Conservation (phyloP, 1,284 basidiomycete genomes). For the Mycena citricolor region DNA sequence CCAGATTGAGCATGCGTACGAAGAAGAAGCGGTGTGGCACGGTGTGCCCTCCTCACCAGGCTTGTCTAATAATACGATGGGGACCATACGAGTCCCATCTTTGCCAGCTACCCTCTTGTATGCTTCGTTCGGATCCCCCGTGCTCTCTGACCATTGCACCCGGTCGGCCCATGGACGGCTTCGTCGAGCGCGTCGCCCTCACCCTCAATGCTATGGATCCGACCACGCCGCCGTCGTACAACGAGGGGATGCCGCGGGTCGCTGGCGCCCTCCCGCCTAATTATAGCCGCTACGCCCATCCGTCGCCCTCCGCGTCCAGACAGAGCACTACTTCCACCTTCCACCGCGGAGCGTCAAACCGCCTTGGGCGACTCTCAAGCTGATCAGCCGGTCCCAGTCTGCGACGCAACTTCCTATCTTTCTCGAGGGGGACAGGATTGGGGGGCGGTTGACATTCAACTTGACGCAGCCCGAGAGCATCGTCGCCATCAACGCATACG, state of each 20-base stretch:
- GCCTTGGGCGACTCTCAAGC: conserved; percentile 22
- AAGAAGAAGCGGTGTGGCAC: too few relatives aligned
- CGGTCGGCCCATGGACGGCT: conserved; percentile 21
- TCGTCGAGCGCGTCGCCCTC: conserved; percentile 18
- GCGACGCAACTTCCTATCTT: conserved; percentile 11
- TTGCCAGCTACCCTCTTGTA: conserved; percentile 4
- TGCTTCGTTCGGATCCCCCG: neutral
- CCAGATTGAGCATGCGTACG: too few relatives aligned
- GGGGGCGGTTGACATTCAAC: conserved; percentile 12
- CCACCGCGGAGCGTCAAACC: conserved; percentile 11
- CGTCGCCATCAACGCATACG: conserved; percentile 8
- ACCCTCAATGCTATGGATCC: conserved; percentile 23
- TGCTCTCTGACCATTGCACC: conserved; percentile 1
- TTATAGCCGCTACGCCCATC: conserved; percentile 1
- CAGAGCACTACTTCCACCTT: conserved; percentile 19
- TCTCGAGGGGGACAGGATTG: conserved; percentile 18
- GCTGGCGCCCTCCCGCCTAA: conserved; percentile 11
- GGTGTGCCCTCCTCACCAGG: too few relatives aligned
- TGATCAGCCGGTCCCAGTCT: conserved; percentile 16
- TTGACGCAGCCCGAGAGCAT: conserved; percentile 14
- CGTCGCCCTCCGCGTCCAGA: conserved; percentile 9
- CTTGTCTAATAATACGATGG: conserved; percentile 14
- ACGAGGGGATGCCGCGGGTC: neutral
- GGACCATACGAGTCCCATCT: conserved; percentile 5
- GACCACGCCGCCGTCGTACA: conserved; percentile 13